Evolutionary conservation across 345 rosid genomes (phyloP).

Genomic region (Aegle marmelos): DNA sequence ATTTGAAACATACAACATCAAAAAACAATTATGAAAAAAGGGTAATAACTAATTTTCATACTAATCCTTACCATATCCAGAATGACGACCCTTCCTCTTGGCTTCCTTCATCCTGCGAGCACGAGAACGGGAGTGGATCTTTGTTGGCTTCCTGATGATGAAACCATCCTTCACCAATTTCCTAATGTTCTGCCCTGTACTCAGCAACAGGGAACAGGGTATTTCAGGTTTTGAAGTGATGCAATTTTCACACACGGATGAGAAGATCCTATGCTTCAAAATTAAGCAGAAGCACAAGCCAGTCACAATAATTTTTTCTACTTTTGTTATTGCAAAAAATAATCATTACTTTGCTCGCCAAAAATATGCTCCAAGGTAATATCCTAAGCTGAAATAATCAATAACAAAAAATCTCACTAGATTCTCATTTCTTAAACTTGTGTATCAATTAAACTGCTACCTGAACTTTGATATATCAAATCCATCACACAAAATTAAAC

Average conservation of each 20-base stretch:
- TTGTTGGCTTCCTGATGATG: constrained; percentile 71
- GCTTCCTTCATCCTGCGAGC: constrained; percentile 76
- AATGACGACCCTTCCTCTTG: constrained; percentile 74
- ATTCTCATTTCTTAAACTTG: background rate
- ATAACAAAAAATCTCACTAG: background rate
- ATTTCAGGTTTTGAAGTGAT: too few relatives aligned
- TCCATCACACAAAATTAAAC: too few relatives aligned
- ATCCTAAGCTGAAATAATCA: background rate
- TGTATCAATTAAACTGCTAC: background rate
- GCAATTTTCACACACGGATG: too few relatives aligned
- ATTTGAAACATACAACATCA: background rate
- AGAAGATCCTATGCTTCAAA: background rate
- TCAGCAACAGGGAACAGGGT: background rate
- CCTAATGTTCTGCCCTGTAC: constrained; percentile 73
- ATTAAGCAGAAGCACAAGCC: background rate
- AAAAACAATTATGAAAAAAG: background rate
- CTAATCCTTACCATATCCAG: constrained; percentile 59
- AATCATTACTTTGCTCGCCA: background rate
- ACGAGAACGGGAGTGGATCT: constrained; percentile 79
- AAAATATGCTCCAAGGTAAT: background rate
- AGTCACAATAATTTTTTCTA: background rate
- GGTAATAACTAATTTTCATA: background rate
- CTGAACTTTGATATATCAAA: too few relatives aligned
- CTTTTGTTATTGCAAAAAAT: background rate
- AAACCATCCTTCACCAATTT: constrained; percentile 78